Evolutionary conservation across 2,329 filamentous ascomycete genomes (phyloP).

Genomic region (Xylaria sp.): DNA sequence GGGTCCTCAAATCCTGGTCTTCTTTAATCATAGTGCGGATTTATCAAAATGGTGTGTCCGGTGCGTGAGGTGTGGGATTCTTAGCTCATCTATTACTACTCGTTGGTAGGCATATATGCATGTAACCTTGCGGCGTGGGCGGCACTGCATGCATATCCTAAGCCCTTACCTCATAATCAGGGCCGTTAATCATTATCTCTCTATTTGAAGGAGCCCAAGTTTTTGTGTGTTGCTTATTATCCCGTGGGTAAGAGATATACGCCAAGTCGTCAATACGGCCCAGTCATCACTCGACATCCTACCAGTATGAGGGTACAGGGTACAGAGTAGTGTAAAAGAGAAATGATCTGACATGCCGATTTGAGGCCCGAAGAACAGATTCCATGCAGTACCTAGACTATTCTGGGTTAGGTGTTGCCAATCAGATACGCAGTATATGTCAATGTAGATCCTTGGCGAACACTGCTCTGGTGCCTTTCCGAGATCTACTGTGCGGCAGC

Average conservation of each 20-base stretch:
- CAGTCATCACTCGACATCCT: neutral
- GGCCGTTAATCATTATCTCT: too few relatives aligned
- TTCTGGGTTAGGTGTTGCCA: neutral
- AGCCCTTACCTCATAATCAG: neutral
- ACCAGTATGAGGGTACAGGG: neutral
- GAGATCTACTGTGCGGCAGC: too few relatives aligned
- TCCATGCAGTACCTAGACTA: neutral
- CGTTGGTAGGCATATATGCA: neutral
- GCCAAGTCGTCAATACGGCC: neutral
- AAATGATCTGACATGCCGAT: neutral
- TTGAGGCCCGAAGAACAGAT: neutral
- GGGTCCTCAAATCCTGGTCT: neutral
- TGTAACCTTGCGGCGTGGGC: constrained; percentile 6
- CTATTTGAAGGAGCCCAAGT: too few relatives aligned
- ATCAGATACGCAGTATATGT: too few relatives aligned
- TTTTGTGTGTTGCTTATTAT: too few relatives aligned
- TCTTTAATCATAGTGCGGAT: neutral
- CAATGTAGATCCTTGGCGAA: neutral
- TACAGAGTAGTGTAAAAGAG: neutral
- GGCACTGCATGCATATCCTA: neutral
- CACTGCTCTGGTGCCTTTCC: neutral
- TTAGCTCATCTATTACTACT: constrained; percentile 6
- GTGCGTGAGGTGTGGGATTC: constrained; percentile 12
- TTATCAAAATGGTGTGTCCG: constrained; percentile 9
- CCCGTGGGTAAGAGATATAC: neutral